Base-by-base conservation (phyloP, 2,329 filamentous ascomycete genomes). In the Ceratocystis eucalypticola region DNA sequence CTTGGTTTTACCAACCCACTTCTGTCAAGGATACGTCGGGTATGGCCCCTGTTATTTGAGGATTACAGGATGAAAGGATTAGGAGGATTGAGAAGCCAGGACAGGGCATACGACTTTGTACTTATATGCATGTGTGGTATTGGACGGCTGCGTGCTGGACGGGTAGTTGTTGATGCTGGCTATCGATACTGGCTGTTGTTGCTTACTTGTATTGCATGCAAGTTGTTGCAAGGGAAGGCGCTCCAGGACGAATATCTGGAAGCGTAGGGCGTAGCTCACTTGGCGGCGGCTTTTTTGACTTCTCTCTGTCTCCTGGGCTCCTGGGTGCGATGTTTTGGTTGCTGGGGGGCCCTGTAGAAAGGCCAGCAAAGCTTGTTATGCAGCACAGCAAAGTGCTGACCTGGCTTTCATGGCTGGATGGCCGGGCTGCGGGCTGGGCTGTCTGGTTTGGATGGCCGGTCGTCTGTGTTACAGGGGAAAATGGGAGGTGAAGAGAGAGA, bases 351-450 rank as follows among this genome's bases (percentile, higher is more conserved):
- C 48, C 48, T 53, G 48, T 53, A 53, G 25, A 22, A 53, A 25
- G 48, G 7, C 48, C 48, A 53, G 25, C 22, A 53, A 53, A 28
- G 48, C 17, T 25, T 53, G 15, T 10, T 22, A 53, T 53, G 48
- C 48, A 28, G 48, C 48, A 53, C 48, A 53, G 48, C 48, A 53
- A 53, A 53, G 48, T 53, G 48, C 48, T 53, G 48, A 53, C 48
- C 48, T 53, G 48, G 48, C 48, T 41, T 41, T 41, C 37, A 41
- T 41, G 37, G 37, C 37, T 41, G 37, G 37, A 41, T 41, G 37
- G 10, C 37, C 37, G 37, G 37, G 37, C 37, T 41, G 37, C 37
- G 37, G 37, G 37, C 37, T 41, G 37, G 37, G 10, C 37, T 41
- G 37, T 41, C 33, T 41, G 57, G 46, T 20, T 50, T 59, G 53